Evolutionary conservation across 176 grass and related monocot species (phyloP).

Genomic region (Guadua angustifolia): DNA sequence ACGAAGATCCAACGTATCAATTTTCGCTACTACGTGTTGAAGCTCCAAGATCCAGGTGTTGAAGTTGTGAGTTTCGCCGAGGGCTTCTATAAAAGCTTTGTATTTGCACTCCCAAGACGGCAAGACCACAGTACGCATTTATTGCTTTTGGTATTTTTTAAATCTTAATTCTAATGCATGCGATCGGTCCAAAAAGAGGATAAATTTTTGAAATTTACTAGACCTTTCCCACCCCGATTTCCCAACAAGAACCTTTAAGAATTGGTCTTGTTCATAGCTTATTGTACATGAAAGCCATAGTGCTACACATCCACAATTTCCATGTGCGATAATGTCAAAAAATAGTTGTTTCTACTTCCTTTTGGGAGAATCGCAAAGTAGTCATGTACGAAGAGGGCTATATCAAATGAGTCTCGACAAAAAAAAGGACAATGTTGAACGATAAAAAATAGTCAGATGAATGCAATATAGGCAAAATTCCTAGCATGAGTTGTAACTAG

Average conservation of each 20-base stretch:
- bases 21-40: too few relatives aligned
- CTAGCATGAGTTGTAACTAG: conserved; percentile 3
- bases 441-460: conserved; percentile 2
- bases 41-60: too few relatives aligned
- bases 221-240: too few relatives aligned
- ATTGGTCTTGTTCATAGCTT: not conserved
- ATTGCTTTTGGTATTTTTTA: too few relatives aligned
- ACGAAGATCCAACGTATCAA: too few relatives aligned
- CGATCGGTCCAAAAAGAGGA: too few relatives aligned
- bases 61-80: too few relatives aligned
- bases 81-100: too few relatives aligned
- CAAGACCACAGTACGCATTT: too few relatives aligned
- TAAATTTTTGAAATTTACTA: too few relatives aligned
- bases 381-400: not conserved
- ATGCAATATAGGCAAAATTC: not conserved
- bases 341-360: not conserved
- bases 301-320: not conserved
- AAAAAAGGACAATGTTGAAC: not conserved
- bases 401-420: conserved; percentile 6
- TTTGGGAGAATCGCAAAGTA: not conserved
- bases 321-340: not conserved
- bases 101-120: too few relatives aligned
- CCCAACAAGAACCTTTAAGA: not conserved
- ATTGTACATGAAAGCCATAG: not conserved
- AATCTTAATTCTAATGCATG: too few relatives aligned